A percentile compares a stretch with the other conserved stretches of the same genome.
Conservation (phyloP, 169 alveolate genomes). For the Besnoitia besnoiti region DNA sequence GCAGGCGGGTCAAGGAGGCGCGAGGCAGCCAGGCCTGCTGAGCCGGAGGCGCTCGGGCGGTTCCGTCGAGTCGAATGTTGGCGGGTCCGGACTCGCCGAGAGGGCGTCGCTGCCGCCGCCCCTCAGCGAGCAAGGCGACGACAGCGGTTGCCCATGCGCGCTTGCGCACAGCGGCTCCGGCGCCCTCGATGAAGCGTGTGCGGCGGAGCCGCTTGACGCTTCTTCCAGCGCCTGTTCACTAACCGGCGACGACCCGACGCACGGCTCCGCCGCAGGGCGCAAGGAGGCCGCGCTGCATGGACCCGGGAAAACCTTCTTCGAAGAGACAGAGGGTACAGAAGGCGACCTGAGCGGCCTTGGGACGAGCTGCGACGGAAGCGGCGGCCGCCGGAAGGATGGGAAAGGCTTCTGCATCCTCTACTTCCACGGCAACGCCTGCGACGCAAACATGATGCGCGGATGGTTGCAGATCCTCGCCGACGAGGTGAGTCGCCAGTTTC, state of each 20-base stretch:
- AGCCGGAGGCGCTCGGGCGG: not conserved
- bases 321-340: not conserved
- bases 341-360: not conserved
- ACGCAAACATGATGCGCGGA: slow-evolving; percentile 57
- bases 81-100: not conserved
- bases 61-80: not conserved
- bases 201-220: too few species aligned
- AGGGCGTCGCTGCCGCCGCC: not conserved
- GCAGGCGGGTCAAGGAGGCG: not conserved
- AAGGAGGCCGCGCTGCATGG: not conserved
- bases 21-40: not conserved
- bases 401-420: slow-evolving; percentile 56
- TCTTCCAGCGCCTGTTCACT: too few species aligned
- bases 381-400: not conserved
- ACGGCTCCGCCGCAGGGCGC: too few species aligned
- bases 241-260: too few species aligned
- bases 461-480: slow-evolving; percentile 62
- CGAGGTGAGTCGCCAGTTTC: too few species aligned
- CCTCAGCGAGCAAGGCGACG: not conserved
- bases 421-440: slow-evolving; percentile 65
- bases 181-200: too few species aligned
- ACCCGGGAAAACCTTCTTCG: not conserved
- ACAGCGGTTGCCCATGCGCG: not conserved
- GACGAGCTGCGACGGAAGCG: not conserved
- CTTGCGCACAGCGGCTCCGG: too few species aligned